Conservation (phyloP, 75 land plant species). For the Pseudotsuga menziesii region DNA sequence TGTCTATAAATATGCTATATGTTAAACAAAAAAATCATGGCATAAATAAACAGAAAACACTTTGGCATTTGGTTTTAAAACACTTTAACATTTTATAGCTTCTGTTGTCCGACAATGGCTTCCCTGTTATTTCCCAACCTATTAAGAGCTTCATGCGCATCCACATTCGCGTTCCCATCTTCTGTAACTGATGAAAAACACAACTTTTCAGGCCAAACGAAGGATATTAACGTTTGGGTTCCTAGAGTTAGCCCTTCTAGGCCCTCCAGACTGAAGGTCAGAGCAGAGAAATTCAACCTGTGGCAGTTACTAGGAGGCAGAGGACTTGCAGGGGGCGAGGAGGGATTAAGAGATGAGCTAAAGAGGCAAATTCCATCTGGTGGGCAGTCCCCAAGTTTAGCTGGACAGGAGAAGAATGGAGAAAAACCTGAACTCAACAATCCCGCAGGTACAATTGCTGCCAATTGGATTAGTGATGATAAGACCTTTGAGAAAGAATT, state of each 20-base stretch:
- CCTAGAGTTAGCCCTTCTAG: not conserved
- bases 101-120: not conserved
- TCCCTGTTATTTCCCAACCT: not conserved
- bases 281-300: constrained; percentile 31
- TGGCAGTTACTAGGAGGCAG: constrained; percentile 76
- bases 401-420: not conserved
- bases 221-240: not conserved
- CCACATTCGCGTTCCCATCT: not conserved
- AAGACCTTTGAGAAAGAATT: constrained; percentile 76
- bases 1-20: no score
- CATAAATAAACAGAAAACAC: no score
- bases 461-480: constrained; percentile 9
- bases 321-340: constrained; percentile 79
- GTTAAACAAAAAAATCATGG: no score
- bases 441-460: not conserved
- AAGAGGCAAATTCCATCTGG: constrained; percentile 4
- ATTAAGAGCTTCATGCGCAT: not conserved
- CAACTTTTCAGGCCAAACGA: not conserved
- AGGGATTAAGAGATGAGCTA: constrained; percentile 44
- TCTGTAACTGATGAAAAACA: not conserved
- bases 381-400: constrained; percentile 9
- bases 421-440: not conserved
- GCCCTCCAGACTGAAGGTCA: not conserved
- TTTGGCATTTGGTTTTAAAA: no score
- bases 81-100: no score